Base-by-base conservation (phyloP, 1,284 basidiomycete genomes). In the Hemileia vastatrix region DNA sequence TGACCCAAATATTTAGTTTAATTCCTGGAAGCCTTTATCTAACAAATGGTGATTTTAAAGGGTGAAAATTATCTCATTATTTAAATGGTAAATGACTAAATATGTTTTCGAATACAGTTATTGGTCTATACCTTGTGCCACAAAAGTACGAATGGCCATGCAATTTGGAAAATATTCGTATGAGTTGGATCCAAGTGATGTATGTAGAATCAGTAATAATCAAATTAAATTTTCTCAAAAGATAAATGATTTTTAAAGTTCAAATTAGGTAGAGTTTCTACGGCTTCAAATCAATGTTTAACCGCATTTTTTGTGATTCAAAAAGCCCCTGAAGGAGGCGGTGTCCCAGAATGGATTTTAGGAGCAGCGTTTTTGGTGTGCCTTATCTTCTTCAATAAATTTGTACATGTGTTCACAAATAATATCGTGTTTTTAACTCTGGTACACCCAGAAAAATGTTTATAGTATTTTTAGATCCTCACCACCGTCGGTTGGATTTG, bases 291-390 rank as follows among this genome's bases (percentile, higher is more conserved):
- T 21, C 53, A 40, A 31, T 63, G 61, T 27, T 19, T 63, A 31
- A 63, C 61, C 18, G 49, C 61, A 6, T 63, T 63, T 57, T 63
- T 63, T 36, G 57, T 54, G 1, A 63, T 63, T 24, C 19, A 2
- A 8, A 63, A 63, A 44, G 55, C 61, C n/a, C 50, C 31, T 11
- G 27, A 53, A 6, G 54, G 54, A 2, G 32, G 47, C 6, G 50
- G 18, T 8, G 45, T 63, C 44, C 61, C 61, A 1, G 54, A 32
- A 63, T 63, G 61, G 61, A 63, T 63, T 31, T 63, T 63, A 44
- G 61, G 61, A 2, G 61, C 54, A 15, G 61, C 61, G 9, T 63
- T 63, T 51, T 45, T 63, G 32, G 61, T 63, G 51, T 49, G 31
- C 23, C n/a, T 24, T 55, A 5, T 24, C 18, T 31, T 31, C 8